phyloP scores from a whole-genome alignment of 805 yeast genomes.

The Torulaspora franciscae region DNA sequence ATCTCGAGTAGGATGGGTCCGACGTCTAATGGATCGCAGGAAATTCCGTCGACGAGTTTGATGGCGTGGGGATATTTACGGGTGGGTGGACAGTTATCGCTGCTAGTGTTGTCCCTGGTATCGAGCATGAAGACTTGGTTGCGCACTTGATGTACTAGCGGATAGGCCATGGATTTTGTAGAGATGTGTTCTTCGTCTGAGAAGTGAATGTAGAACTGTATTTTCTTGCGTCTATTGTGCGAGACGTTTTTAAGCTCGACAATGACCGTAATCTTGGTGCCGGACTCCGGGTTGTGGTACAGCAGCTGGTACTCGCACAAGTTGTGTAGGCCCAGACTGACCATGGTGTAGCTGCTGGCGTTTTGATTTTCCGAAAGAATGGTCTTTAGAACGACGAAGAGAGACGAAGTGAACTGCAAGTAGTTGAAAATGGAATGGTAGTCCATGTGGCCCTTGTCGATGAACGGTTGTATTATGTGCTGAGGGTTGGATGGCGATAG shows the following conservation, averaged over 20 bases:
- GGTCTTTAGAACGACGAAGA: conserved; percentile 24
- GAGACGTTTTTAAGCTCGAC: conserved; percentile 30
- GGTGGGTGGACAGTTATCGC: neutral
- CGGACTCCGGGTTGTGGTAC: conserved; percentile 27
- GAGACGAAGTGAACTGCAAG: conserved; percentile 33
- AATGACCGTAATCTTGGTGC: conserved; percentile 26
- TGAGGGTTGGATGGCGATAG: conserved; percentile 35
- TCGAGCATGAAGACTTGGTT: conserved; percentile 31
- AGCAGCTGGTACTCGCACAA: conserved; percentile 31
- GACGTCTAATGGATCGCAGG: conserved; percentile 32
- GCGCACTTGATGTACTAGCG: conserved; percentile 30
- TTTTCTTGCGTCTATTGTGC: conserved; percentile 24
- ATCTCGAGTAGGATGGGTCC: conserved; percentile 28
- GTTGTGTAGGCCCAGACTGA: conserved; percentile 29
- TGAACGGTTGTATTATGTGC: conserved; percentile 32
- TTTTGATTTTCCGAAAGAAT: conserved; percentile 17
- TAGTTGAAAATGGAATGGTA: conserved; percentile 36
- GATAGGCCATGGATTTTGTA: conserved; percentile 28
- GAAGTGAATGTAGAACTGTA: conserved; percentile 31
- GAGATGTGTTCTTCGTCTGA: conserved; percentile 31
- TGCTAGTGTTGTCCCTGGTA: conserved; percentile 12
- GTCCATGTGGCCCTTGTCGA: conserved; percentile 28
- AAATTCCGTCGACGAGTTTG: conserved; percentile 28
- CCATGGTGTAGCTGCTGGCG: conserved; percentile 17
- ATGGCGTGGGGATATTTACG: conserved; percentile 19